Evolutionary conservation across 345 rosid genomes (phyloP).

Genomic region (Balakata baccata): DNA sequence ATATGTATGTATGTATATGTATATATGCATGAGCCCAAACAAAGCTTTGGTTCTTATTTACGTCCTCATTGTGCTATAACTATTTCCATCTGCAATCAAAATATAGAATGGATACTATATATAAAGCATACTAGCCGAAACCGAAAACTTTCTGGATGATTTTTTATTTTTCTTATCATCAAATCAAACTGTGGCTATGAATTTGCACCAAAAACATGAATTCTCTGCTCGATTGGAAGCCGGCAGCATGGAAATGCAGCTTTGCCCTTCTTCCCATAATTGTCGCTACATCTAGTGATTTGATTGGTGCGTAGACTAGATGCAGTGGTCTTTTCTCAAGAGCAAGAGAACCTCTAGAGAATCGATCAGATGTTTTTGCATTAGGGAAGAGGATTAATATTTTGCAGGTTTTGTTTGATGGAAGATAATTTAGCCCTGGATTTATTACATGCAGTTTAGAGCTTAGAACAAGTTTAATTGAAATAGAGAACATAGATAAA

Average conservation of each 20-base stretch:
- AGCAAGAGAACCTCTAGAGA: slow-evolving; percentile 84
- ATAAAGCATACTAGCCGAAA: slow-evolving; percentile 5
- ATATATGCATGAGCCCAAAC: too few species aligned
- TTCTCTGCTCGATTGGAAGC: slow-evolving; percentile 55
- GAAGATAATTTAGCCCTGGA: too few species aligned
- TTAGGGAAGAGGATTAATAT: slow-evolving; percentile 86
- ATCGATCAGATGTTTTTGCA: slow-evolving; percentile 90
- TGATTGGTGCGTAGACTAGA: slow-evolving; percentile 95
- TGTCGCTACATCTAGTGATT: slow-evolving; percentile 69
- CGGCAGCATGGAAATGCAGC: slow-evolving; percentile 71
- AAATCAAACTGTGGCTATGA: slow-evolving; percentile 32
- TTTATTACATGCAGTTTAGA: too few species aligned
- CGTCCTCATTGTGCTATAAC: neutral
- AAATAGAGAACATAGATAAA: too few species aligned
- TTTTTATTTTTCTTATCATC: slow-evolving; percentile 5
- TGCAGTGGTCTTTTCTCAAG: slow-evolving; percentile 75
- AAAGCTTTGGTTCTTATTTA: neutral
- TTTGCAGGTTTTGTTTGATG: slow-evolving; percentile 72
- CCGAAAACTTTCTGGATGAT: neutral
- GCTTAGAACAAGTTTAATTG: too few species aligned
- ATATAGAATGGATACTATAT: slow-evolving; percentile 1
- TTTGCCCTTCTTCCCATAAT: slow-evolving; percentile 58
- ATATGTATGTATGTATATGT: too few species aligned
- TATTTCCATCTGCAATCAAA: neutral
- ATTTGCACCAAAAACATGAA: slow-evolving; percentile 69